Evolutionary conservation across 164 flowering plant genomes (phyloP).

Genomic region (Aristolochia californica): DNA sequence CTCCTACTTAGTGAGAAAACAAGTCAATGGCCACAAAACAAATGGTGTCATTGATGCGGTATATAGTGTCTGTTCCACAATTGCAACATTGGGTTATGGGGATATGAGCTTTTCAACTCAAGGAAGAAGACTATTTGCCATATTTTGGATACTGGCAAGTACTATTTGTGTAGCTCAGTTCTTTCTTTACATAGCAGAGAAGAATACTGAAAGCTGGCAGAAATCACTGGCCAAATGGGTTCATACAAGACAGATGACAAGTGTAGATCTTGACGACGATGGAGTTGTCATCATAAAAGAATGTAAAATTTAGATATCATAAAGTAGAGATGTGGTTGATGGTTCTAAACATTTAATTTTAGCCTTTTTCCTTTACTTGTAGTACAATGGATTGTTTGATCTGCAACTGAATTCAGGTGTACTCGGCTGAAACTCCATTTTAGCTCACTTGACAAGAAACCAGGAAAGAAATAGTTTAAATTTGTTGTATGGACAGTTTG

Average conservation of each 20-base stretch:
- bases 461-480: too few species aligned
- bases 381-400: too few species aligned
- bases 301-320: conserved; percentile 29
- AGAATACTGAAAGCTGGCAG: conserved; percentile 42
- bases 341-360: too few species aligned
- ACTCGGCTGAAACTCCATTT: too few species aligned
- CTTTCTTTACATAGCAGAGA: conserved; percentile 61
- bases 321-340: too few species aligned
- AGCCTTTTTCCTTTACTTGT: too few species aligned
- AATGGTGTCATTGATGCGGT: conserved; percentile 61
- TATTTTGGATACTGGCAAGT: conserved; percentile 66
- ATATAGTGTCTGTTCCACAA: conserved; percentile 78
- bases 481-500: too few species aligned
- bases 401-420: too few species aligned
- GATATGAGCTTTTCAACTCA: conserved; percentile 71
- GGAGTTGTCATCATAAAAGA: conserved; percentile 37
- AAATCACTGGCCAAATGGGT: conserved; percentile 47
- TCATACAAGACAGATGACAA: conserved; percentile 36
- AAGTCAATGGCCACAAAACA: conserved; percentile 57
- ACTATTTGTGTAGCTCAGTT: conserved; percentile 67
- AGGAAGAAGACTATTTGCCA: conserved; percentile 65
- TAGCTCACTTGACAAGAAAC: too few species aligned
- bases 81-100: conserved; percentile 83
- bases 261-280: conserved; percentile 58
- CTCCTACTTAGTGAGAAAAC: conserved; percentile 43